Evolutionary conservation across 495 filamentous ascomycete species (phyloP), one percentile per base, ranked within the genome.

Genomic region (Xylaria cubensis): DNA sequence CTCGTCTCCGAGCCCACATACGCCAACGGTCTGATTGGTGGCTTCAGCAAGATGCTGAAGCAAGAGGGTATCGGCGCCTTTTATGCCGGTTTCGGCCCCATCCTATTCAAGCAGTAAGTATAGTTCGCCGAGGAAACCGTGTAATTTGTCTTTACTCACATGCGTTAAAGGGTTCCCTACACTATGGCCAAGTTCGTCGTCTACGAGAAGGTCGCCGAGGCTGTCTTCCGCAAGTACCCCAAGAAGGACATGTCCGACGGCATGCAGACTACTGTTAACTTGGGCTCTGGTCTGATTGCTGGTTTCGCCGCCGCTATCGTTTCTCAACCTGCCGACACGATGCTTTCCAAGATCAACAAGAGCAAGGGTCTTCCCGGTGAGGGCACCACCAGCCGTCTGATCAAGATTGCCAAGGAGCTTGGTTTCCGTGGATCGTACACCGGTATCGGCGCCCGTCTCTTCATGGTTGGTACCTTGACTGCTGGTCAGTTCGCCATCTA

Each of bases 281-380:
- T 99, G 70, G 95, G 95, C 73, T 92, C 92, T 78, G 96, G 96
- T 92, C 90, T 98, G 76, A 90, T 97, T 77, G 96, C 96, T 80
- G 95, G 96, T 93, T 95, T 99, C 86, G 95, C 96, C 73, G 96
- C 96, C 74, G 96, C 96, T 79, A 77, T 97, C 82, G 91, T 99
- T 78, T 98, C 96, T 58, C 96, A 99, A 86, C 95, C 96, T 77
- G 96, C 96, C 80, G 96, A 98, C 84, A 99, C 96, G 80, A 98
- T 98, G 96, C 91, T 99, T 77, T 92, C 88, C 87, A 98, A 98
- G 91, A 99, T 99, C 90, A 99, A 99, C 93, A 99, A 99, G 94
- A 97, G 94, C 84, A 94, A 93, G 86, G 96, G 96, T 83, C 86
- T 91, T 59, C 96, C 96, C 70, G 96, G 96, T 85, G 95, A 99